Conservation (phyloP, 306 rosid species). For the Cicer chorassanicum region DNA sequence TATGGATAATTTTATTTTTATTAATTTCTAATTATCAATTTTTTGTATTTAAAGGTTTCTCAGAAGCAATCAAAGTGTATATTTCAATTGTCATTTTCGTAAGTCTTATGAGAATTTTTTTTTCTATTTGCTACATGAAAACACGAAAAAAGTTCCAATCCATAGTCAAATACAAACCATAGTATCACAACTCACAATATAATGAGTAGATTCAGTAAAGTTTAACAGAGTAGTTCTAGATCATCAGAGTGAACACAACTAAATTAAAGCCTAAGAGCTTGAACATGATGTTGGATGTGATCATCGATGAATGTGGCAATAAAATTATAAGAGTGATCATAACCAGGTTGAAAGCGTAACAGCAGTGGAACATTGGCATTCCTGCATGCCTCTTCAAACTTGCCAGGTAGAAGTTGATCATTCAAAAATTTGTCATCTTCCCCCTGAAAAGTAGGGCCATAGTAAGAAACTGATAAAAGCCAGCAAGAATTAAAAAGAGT, state of each 20-base stretch:
- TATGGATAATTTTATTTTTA: no score
- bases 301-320: slow-evolving; percentile 89
- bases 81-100: no score
- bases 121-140: neutral
- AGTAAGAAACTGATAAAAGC: neutral
- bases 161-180: slow-evolving; percentile 27
- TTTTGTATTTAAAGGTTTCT: no score
- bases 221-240: slow-evolving; percentile 35
- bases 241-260: slow-evolving; percentile 44
- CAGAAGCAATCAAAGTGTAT: no score
- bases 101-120: no score
- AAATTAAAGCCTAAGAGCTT: slow-evolving; percentile 71
- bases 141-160: slow-evolving; percentile 30
- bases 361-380: slow-evolving; percentile 67
- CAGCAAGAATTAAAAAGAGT: neutral
- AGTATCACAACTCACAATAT: slow-evolving; percentile 12
- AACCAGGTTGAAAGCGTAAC: slow-evolving; percentile 77
- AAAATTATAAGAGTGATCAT: slow-evolving; percentile 84
- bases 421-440: slow-evolving; percentile 78
- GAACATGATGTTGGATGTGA: slow-evolving; percentile 90
- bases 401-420: slow-evolving; percentile 71
- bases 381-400: slow-evolving; percentile 85
- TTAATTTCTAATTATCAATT: no score
- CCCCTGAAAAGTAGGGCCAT: slow-evolving; percentile 61
- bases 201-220: slow-evolving; percentile 12